Evolutionary conservation across 345 rosid genomes (phyloP).

Genomic region (Acer negundo): DNA sequence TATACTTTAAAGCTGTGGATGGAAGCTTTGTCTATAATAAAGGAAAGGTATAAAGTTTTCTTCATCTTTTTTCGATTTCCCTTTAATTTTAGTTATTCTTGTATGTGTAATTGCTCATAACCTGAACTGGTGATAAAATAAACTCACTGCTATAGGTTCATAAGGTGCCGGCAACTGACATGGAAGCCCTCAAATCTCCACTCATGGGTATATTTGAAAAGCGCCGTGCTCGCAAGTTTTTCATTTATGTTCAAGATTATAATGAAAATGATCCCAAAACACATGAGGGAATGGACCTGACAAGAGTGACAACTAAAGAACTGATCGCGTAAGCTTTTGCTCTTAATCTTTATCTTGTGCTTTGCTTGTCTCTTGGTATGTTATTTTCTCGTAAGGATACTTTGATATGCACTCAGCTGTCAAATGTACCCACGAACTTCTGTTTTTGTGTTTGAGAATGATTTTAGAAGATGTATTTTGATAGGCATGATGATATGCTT

Average conservation of each 20-base stretch:
- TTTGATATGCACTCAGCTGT: background rate
- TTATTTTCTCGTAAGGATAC: background rate
- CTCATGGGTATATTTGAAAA: conserved; percentile 98
- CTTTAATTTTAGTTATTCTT: conserved; percentile 4
- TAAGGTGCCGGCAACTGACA: conserved; percentile 94
- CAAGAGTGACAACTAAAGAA: conserved; percentile 74
- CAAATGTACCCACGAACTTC: background rate
- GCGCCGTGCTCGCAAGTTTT: conserved; percentile 93
- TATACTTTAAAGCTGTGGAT: conserved; percentile 95
- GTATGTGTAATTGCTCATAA: background rate
- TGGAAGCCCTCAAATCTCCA: conserved; percentile 96
- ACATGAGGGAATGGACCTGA: conserved; percentile 95
- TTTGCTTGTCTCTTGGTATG: background rate
- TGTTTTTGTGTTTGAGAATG: background rate
- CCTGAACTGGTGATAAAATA: conserved; percentile 7
- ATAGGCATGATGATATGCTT: background rate
- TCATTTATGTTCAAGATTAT: conserved; percentile 85
- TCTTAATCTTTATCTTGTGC: conserved; percentile 4
- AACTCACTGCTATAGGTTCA: conserved; percentile 56
- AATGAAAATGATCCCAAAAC: conserved; percentile 83
- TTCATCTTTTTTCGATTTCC: background rate
- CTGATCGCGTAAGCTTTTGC: conserved; percentile 72
- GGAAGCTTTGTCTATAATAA: conserved; percentile 90
- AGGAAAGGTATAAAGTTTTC: conserved; percentile 70
- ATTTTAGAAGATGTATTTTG: background rate